These are phyloP conservation scores for Oehlia diaphana DNA, from an alignment of 192 early-diverging fungal species.

Conservation along the genomic window DNA sequence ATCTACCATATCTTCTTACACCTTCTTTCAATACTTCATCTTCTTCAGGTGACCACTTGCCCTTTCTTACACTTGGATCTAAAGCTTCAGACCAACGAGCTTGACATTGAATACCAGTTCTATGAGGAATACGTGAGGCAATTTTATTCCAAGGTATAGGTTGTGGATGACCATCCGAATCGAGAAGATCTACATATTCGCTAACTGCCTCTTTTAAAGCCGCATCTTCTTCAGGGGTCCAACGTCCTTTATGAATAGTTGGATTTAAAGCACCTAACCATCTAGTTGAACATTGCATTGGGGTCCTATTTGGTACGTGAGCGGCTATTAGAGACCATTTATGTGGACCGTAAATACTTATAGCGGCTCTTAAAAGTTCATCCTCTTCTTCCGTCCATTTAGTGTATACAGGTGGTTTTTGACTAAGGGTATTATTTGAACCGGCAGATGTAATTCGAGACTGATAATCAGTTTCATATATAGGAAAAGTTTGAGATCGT, in stretches of 20 bases:
- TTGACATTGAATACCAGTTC: conserved; percentile 62
- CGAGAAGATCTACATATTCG: conserved; percentile 40
- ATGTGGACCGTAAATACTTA: conserved; percentile 46
- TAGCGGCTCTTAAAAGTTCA: conserved; percentile 41
- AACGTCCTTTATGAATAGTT: conserved; percentile 52
- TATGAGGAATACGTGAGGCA: conserved; percentile 46
- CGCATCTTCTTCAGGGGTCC: conserved; percentile 51
- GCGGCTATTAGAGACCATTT: conserved; percentile 52
- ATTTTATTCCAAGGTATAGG: conserved; percentile 53
- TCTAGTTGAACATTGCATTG: conserved; percentile 54
- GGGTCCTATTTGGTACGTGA: conserved; percentile 51
- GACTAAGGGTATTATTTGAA: not conserved
- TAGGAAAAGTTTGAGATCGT: not conserved
- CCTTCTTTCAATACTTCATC: conserved; percentile 57
- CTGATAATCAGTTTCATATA: not conserved
- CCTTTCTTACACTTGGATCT: conserved; percentile 55
- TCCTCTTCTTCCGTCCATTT: conserved; percentile 52
- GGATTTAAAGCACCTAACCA: conserved; percentile 53
- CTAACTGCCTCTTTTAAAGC: conserved; percentile 41
- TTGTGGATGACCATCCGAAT: conserved; percentile 36
- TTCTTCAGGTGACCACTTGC: conserved; percentile 53
- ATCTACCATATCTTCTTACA: conserved; percentile 41
- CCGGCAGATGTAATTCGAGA: not conserved
- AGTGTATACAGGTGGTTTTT: conserved; percentile 44
- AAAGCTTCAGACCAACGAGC: conserved; percentile 62